phyloP scores from a whole-genome alignment of 352 stramenopile genomes.

The Phytophthora fragariaefolia region DNA sequence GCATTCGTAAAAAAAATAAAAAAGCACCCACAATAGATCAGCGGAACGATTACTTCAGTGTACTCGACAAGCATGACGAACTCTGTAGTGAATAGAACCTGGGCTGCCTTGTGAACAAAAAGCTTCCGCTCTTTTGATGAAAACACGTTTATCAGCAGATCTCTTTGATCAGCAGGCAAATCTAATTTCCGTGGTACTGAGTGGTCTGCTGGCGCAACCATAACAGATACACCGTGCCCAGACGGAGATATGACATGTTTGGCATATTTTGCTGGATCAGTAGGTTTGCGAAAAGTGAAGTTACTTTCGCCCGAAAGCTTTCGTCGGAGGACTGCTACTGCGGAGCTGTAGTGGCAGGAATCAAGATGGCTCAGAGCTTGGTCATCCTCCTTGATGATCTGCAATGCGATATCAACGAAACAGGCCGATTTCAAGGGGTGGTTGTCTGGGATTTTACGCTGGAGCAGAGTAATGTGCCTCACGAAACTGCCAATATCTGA shows the following conservation, averaged over 20 bases:
- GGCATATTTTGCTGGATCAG: background rate
- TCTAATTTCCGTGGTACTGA: background rate
- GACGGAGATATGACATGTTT: background rate
- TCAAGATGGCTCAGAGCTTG: background rate
- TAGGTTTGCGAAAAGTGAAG: too few species aligned
- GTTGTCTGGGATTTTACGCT: background rate
- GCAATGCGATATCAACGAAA: background rate
- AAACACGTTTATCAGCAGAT: background rate
- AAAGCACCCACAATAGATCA: conserved; percentile 1
- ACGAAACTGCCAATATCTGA: background rate
- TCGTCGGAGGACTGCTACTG: background rate
- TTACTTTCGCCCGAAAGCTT: background rate
- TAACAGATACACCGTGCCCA: background rate
- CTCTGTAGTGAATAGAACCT: background rate
- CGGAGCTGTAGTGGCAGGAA: background rate
- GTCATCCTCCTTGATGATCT: background rate
- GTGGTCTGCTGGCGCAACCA: background rate
- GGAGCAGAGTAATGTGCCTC: background rate
- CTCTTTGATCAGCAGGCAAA: background rate
- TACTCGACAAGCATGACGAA: background rate
- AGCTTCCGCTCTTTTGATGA: background rate
- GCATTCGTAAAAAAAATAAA: background rate
- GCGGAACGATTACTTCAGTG: background rate
- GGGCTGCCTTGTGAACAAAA: conserved; percentile 4
- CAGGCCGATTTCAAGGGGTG: background rate